These are phyloP conservation scores for Crithidia acanthocephali DNA, from an alignment of 208 protist genomes.

Conservation along the genomic window DNA sequence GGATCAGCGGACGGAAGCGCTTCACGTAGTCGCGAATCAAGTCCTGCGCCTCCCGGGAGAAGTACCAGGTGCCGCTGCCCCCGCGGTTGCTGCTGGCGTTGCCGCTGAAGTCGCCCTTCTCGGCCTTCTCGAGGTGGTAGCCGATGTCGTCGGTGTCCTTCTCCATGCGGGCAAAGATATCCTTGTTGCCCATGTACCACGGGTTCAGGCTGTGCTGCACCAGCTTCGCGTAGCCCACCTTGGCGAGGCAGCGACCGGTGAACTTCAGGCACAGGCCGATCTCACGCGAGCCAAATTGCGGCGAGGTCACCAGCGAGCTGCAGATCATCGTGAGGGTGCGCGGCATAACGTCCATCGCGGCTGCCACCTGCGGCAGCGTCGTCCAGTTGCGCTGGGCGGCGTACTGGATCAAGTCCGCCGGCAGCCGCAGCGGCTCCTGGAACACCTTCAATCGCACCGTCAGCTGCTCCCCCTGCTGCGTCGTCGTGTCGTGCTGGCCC, in stretches of 20 bases:
- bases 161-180: constrained; percentile 78
- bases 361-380: constrained; percentile 64
- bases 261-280: constrained; percentile 86
- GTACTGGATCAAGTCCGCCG: constrained; percentile 52
- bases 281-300: constrained; percentile 86
- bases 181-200: constrained; percentile 76
- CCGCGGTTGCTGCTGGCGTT: constrained; percentile 51
- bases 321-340: constrained; percentile 68
- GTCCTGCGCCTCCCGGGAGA: constrained; percentile 70
- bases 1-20: constrained; percentile 72
- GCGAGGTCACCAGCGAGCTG: constrained; percentile 72
- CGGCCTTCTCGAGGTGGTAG: constrained; percentile 70
- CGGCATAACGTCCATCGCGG: constrained; percentile 46
- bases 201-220: constrained; percentile 66
- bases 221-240: constrained; percentile 86
- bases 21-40: constrained; percentile 69
- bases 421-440: constrained; percentile 54
- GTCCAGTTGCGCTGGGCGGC: constrained; percentile 74
- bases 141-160: constrained; percentile 57
- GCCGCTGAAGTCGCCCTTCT: constrained; percentile 66
- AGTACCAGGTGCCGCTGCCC: constrained; percentile 76
- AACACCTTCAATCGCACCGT: constrained; percentile 43
- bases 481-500: constrained; percentile 35
- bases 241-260: constrained; percentile 61
- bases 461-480: constrained; percentile 40